Base-by-base conservation (phyloP, 345 rosid genomes). In the Nephelium lappaceum region DNA sequence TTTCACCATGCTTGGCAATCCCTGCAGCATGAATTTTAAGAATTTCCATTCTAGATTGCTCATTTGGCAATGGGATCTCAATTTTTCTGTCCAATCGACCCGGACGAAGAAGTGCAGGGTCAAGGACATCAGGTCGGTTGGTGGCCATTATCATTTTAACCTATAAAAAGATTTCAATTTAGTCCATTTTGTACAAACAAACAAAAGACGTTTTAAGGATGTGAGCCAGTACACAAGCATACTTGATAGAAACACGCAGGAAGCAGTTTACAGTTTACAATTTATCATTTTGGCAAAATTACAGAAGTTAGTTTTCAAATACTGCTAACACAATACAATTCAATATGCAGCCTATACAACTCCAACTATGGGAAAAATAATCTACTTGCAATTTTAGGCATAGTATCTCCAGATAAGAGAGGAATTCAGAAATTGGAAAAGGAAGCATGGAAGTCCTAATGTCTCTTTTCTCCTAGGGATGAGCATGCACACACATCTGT, bases 61-160 rank as follows among this genome's bases (percentile, higher is more conserved):
- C 98, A 83, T 94, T 96, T 73, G 99, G 98, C 86, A 96, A 86
- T 31, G 99, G 97, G 73, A 96, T 96, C 81, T 96, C 98, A 63
- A 96, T 96, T 81, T 96, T 96, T 81, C 98, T 82, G 79, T 96
- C 99, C 62, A 96, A 80, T 36, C 99, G 90, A 11, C 99, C 97
- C 0, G 98, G 99, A 66, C 98, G 97, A 65, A 96, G 95, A 80
- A 96, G 95, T 11, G 98, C 99, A 69, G 98, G 99, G 76, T 95
- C 99, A 39, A 95, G 95, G 78, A 93, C 99, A 85, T 95, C 99
- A 0, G 99, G 99, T 72, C 99, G 84, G 85, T 95, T 95, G 25
- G 99, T 96, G 0, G 99, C 99, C 99, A 96, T 96, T 69, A 96
- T 94, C 98, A 96, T 94, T 88, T 96, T 96, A 75, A 96, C 99